Percentiles rank a stretch among this genome's conserved stretches.
phyloP scores from a whole-genome alignment of 352 stramenopile species.

The Pythium coloratum region DNA sequence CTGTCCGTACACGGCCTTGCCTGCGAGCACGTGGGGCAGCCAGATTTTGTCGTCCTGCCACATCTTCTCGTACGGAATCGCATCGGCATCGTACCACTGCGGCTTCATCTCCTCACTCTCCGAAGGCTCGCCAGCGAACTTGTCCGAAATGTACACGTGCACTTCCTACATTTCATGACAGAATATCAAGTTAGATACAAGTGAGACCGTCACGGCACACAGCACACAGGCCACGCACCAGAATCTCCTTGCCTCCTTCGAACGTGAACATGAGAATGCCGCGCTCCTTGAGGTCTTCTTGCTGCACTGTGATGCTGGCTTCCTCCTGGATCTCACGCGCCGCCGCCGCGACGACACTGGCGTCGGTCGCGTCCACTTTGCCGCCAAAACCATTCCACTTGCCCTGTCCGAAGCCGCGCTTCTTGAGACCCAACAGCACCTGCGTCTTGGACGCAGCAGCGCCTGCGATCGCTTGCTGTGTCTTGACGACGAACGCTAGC shows the following conservation, averaged over 20 bases:
- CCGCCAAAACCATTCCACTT: constrained; percentile 85
- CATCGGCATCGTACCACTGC: constrained; percentile 54
- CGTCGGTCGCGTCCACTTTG: constrained; percentile 66
- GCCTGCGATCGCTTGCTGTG: neutral
- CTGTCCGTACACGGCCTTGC: constrained; percentile 42
- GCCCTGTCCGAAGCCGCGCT: constrained; percentile 65
- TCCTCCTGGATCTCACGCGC: constrained; percentile 49
- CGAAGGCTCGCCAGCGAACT: constrained; percentile 41
- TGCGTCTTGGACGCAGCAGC: constrained; percentile 10
- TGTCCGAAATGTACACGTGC: constrained; percentile 52
- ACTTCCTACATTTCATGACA: constrained; percentile 16
- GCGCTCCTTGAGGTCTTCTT: constrained; percentile 25
- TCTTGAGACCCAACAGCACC: constrained; percentile 71
- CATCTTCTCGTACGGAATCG: constrained; percentile 62
- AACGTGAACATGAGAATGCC: constrained; percentile 50
- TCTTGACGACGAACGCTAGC: constrained; percentile 26
- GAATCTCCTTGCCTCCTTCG: constrained; percentile 34
- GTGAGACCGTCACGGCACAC: neutral
- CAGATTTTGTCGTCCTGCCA: constrained; percentile 73
- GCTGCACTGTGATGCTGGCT: constrained; percentile 34
- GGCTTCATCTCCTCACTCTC: constrained; percentile 80
- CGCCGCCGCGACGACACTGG: constrained; percentile 33
- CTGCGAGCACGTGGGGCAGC: constrained; percentile 55
- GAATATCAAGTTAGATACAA: no score
- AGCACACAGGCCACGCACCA: constrained; percentile 13